A percentile compares a stretch with the other conserved stretches of the same genome.
phyloP scores from a whole-genome alignment of 768 basidiomycete genomes.

The Filobasidium floriforme region DNA sequence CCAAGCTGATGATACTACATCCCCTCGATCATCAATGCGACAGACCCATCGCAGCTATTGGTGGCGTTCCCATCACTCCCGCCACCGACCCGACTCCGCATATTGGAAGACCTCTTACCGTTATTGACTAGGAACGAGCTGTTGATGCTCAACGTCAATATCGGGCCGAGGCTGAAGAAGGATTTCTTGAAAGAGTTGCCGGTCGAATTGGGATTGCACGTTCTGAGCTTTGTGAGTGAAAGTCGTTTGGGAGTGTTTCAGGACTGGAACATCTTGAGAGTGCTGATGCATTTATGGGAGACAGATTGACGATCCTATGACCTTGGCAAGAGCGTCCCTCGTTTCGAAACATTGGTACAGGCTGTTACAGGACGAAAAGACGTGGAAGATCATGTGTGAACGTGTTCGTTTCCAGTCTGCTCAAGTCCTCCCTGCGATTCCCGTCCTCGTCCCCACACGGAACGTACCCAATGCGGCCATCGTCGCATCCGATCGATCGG shows the following conservation, averaged over 20 bases:
- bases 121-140: slow-evolving; percentile 37
- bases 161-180: slow-evolving; percentile 38
- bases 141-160: slow-evolving; percentile 35
- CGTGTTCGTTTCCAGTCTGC: slow-evolving; percentile 50
- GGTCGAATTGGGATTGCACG: slow-evolving; percentile 64
- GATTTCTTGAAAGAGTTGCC: slow-evolving; percentile 54
- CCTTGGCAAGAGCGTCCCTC: slow-evolving; percentile 60
- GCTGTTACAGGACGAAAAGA: slow-evolving; percentile 63
- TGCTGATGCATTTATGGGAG: no score
- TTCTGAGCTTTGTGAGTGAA: slow-evolving; percentile 60
- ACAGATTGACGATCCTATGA: slow-evolving; percentile 60
- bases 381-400: slow-evolving; percentile 72
- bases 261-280: no score
- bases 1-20: neutral
- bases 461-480: slow-evolving; percentile 9
- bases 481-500: neutral
- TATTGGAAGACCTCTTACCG: slow-evolving; percentile 27
- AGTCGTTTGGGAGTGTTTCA: slow-evolving; percentile 18
- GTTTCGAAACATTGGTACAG: slow-evolving; percentile 67
- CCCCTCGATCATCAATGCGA: slow-evolving; percentile 1
- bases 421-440: neutral
- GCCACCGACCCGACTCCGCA: slow-evolving; percentile 16
- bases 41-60: slow-evolving; percentile 17
- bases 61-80: slow-evolving; percentile 31
- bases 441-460: neutral